Evolutionary conservation across 106 monocot species (phyloP).

Genomic region (Dendrobium nobile): DNA sequence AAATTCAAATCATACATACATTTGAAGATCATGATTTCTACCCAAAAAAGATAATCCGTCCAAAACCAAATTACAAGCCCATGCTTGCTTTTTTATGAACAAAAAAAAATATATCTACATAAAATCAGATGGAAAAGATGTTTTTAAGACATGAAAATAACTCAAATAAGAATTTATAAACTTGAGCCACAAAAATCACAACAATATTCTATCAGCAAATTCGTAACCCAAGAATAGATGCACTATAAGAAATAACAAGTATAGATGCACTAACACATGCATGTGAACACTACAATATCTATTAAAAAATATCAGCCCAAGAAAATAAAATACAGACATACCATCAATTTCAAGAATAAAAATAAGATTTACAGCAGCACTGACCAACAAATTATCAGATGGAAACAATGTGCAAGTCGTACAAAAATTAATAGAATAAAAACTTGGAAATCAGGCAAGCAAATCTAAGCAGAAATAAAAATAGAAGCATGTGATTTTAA

Average conservation of each 20-base stretch:
- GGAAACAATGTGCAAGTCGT: background rate
- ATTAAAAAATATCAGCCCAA: background rate
- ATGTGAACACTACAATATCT: background rate
- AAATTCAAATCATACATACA: no score
- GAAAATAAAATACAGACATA: background rate
- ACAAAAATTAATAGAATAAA: background rate
- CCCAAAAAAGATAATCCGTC: no score
- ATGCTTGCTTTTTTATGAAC: no score
- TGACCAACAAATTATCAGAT: background rate
- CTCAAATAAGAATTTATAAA: background rate
- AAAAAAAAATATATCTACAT: no score
- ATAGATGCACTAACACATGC: background rate
- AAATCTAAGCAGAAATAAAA: background rate
- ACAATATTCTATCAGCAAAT: background rate
- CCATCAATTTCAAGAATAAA: background rate
- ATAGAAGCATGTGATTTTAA: background rate
- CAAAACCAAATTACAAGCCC: no score
- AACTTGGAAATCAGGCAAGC: background rate
- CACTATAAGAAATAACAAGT: background rate
- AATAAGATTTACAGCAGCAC: background rate
- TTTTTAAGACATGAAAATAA: no score
- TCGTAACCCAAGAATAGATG: background rate
- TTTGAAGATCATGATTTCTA: no score
- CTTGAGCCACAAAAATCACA: background rate
- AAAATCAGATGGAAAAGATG: no score